These are phyloP conservation scores for Coemansia sp. DNA, from an alignment of 192 early-diverging fungal genomes.

Conservation along the genomic window DNA sequence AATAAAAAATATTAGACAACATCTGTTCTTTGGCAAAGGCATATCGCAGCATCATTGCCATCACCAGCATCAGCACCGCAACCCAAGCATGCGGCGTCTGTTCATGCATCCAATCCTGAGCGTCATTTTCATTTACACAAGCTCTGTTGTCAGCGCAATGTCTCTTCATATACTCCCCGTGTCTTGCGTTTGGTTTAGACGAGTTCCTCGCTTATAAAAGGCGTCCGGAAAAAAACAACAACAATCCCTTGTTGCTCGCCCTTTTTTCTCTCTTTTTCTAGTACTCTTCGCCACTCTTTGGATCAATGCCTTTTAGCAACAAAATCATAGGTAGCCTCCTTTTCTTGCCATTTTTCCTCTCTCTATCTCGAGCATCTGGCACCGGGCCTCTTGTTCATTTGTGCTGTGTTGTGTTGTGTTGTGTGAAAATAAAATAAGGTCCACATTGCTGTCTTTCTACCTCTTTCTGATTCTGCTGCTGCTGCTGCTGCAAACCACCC, in stretches of 20 bases:
- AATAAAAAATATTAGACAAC: not conserved
- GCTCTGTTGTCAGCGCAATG: not conserved
- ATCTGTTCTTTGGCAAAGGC: not conserved
- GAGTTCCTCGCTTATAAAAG: conserved; percentile 1
- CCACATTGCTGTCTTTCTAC: not conserved
- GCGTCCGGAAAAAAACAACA: not conserved
- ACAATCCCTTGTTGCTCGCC: not conserved
- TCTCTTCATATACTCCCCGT: not conserved
- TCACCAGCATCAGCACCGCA: not conserved
- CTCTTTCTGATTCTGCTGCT: not conserved
- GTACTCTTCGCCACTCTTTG: not conserved
- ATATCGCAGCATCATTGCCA: not conserved
- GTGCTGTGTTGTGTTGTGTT: not conserved
- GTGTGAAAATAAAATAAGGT: not conserved
- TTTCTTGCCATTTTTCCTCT: not conserved
- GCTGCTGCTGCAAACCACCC: not conserved
- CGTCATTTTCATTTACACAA: not conserved
- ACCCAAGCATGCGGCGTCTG: not conserved
- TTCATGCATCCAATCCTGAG: conserved; percentile 7
- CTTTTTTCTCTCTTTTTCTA: not conserved
- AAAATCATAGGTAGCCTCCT: not conserved
- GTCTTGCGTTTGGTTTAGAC: not conserved
- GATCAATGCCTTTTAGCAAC: not conserved
- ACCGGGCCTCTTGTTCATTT: not conserved
- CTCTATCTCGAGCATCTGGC: conserved; percentile 1